A percentile compares a stretch with the other conserved stretches of the same genome.
Conservation (phyloP, 1,139 yeast genomes). For the Suhomyces coccinellae region DNA sequence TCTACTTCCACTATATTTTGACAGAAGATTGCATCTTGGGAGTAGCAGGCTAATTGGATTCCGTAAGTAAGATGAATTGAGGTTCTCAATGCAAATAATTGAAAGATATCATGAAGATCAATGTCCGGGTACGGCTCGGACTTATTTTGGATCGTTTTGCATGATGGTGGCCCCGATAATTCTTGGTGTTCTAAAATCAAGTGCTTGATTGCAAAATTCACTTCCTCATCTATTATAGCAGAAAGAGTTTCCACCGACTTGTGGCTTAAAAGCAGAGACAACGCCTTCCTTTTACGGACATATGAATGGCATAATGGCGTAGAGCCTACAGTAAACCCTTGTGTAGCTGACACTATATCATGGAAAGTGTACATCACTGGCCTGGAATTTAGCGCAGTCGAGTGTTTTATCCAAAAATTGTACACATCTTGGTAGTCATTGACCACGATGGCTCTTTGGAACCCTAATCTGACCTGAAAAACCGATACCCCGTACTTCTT, state of each 20-base stretch:
- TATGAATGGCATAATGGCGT: constrained; percentile 66
- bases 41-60: constrained; percentile 45
- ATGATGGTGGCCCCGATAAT: constrained; percentile 24
- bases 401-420: constrained; percentile 54
- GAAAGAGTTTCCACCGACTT: constrained; percentile 32
- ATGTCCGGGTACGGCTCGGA: constrained; percentile 31
- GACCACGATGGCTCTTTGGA: constrained; percentile 57
- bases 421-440: constrained; percentile 58
- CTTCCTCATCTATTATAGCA: constrained; percentile 46
- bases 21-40: constrained; percentile 42
- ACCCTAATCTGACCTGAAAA: constrained; percentile 66
- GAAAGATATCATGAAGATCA: constrained; percentile 44
- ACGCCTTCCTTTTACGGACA: constrained; percentile 52
- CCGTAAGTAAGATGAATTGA: constrained; percentile 66
- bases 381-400: constrained; percentile 61
- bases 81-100: constrained; percentile 56
- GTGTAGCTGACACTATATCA: constrained; percentile 58
- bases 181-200: constrained; percentile 26
- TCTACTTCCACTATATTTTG: constrained; percentile 63
- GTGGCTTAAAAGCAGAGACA: constrained; percentile 52
- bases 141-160: constrained; percentile 18
- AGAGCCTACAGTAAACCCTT: constrained; percentile 73
- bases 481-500: constrained; percentile 42
- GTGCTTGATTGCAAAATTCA: constrained; percentile 28
- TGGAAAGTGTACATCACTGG: constrained; percentile 72